phyloP scores from a whole-genome alignment of 2,329 filamentous ascomycete species.

The Lizonia empirigonia region DNA sequence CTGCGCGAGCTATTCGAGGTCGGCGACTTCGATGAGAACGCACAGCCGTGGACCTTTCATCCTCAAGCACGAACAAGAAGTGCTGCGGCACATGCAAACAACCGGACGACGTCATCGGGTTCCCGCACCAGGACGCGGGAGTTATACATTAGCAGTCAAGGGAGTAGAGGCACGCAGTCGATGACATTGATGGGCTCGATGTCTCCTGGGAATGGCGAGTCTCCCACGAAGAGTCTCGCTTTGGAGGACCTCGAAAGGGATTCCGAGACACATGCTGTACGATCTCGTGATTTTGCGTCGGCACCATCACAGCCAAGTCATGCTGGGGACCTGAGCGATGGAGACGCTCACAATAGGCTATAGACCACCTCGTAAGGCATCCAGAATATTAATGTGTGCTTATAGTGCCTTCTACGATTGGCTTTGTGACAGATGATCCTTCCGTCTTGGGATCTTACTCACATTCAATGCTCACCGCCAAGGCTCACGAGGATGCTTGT shows the following conservation, averaged over 20 bases:
- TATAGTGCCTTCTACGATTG: not conserved
- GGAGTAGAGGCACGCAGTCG: constrained; percentile 17
- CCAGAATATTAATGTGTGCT: no score
- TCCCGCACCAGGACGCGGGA: constrained; percentile 14
- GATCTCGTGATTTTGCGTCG: constrained; percentile 1
- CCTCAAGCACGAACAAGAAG: constrained; percentile 33
- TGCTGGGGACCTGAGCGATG: not conserved
- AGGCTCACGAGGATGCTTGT: not conserved
- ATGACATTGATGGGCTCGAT: constrained; percentile 23
- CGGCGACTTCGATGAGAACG: constrained; percentile 36
- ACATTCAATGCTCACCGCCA: not conserved
- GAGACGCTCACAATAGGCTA: not conserved
- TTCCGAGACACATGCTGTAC: not conserved
- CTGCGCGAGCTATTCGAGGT: constrained; percentile 55
- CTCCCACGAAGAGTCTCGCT: constrained; percentile 8
- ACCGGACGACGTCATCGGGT: constrained; percentile 13
- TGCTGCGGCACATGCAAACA: constrained; percentile 24
- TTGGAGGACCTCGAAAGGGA: not conserved
- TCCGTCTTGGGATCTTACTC: not conserved
- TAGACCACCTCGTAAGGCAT: no score
- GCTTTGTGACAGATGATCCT: not conserved
- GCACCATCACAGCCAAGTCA: not conserved
- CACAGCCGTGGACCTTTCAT: constrained; percentile 40
- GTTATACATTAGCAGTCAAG: constrained; percentile 10
- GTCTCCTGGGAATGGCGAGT: constrained; percentile 5